phyloP scores from a whole-genome alignment of 768 basidiomycete species.

The Tricholoma hemisulphureum region DNA sequence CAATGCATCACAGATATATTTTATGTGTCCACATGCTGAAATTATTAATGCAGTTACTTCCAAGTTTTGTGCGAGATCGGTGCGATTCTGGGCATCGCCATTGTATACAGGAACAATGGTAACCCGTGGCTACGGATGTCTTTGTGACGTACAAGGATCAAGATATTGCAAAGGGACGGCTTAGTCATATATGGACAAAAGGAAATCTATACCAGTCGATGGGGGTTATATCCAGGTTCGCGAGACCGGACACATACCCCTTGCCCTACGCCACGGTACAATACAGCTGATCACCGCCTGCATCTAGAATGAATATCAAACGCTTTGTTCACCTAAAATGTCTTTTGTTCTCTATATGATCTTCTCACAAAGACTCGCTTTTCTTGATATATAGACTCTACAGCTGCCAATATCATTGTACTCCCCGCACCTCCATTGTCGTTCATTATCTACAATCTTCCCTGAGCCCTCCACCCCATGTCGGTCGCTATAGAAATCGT shows the following conservation, averaged over 20 bases:
- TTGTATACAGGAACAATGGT: conserved; percentile 16
- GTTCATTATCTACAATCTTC: conserved; percentile 17
- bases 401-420: conserved; percentile 12
- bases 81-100: background rate
- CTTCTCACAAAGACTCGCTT: conserved; percentile 8
- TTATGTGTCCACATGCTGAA: background rate
- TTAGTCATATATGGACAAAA: conserved; percentile 24
- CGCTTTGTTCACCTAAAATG: conserved; percentile 17
- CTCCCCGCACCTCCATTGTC: conserved; percentile 10
- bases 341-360: conserved; percentile 17
- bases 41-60: background rate
- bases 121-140: conserved; percentile 4
- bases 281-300: background rate
- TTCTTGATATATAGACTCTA: conserved; percentile 15
- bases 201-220: conserved; percentile 13
- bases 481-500: conserved; percentile 63
- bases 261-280: background rate
- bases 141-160: conserved; percentile 5
- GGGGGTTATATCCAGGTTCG: background rate
- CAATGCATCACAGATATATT: background rate
- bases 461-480: conserved; percentile 43
- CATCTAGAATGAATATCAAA: background rate
- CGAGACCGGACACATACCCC: conserved; percentile 8
- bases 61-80: background rate
- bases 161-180: background rate